Evolutionary conservation across 257 asterid species (phyloP), one percentile per base, ranked within the genome.

Genomic region (Solanum paucissectum): DNA sequence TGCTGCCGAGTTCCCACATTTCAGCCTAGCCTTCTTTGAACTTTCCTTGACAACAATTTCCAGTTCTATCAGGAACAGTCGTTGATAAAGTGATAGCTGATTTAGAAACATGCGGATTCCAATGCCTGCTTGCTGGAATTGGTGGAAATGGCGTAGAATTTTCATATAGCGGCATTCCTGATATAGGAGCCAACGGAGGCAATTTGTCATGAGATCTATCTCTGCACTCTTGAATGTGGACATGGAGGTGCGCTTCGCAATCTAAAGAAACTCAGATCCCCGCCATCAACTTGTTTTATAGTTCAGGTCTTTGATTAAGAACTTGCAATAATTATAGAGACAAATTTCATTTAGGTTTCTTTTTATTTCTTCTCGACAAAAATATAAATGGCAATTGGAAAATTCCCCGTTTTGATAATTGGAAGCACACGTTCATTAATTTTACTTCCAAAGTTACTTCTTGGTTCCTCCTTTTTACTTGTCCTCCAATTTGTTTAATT

Each of bases 111-210:
- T 69, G 91, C 37, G 98, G 99, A 49, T 97, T 94, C 91, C 95
- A 95, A 33, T 95, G 98, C 90, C 88, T 97, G 85, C 92, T 90
- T 49, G 98, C 98, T 14, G 99, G 97, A 75, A 97, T 95, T 49
- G 99, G 99, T 38, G 99, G 98, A 85, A 89, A 92, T 34, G 99
- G 98, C 88, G 86, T 95, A 93, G 98, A 97, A 85, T 87, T 95
- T 75, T 92, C 96, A 90, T 94, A 92, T 84, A 93, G 91, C 33
- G 92, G 96, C 58, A 87, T 55, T 91, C 95, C 83, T 94, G 89
- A 92, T 73, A 6, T 82, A 2, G 52, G 29, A 46, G 66, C 66
- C 66, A 46, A 27, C 21, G 66, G 38, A 52, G 12, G 64, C 85
- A 46, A 52, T 49, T 46, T 29, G 11, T 29, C 16, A 46, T 81